phyloP scores from a whole-genome alignment of 352 stramenopile species.

The Aphanomyces invadans region DNA sequence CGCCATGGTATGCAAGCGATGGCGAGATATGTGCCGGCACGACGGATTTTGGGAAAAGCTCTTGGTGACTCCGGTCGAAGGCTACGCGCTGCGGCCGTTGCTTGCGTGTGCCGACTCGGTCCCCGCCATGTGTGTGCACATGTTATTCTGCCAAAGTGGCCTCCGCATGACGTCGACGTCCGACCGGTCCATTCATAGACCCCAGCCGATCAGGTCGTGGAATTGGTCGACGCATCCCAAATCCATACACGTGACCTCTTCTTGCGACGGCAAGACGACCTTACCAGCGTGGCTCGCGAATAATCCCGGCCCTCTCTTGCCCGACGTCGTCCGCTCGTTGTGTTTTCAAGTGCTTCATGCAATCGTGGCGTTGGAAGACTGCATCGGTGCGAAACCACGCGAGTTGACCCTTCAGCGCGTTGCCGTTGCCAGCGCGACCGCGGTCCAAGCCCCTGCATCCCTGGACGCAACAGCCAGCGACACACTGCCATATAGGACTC shows the following conservation, averaged over 20 bases:
- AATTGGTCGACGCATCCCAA: too few species aligned
- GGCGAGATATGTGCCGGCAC: slow-evolving; percentile 42
- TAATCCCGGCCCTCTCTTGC: background rate
- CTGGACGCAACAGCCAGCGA: background rate
- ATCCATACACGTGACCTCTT: background rate
- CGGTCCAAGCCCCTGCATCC: slow-evolving; percentile 1
- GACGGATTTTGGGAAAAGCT: slow-evolving; percentile 62
- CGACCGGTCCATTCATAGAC: background rate
- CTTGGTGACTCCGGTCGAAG: slow-evolving; percentile 47
- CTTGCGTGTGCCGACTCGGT: slow-evolving; percentile 38
- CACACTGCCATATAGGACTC: slow-evolving; percentile 14
- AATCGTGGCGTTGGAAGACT: slow-evolving; percentile 47
- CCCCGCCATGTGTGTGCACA: slow-evolving; percentile 66
- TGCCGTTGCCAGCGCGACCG: slow-evolving; percentile 31
- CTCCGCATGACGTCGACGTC: slow-evolving; percentile 34
- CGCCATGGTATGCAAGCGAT: slow-evolving; percentile 47
- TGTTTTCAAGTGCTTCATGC: slow-evolving; percentile 54
- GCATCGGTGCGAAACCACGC: slow-evolving; percentile 33
- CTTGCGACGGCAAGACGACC: background rate
- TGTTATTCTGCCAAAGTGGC: slow-evolving; percentile 43
- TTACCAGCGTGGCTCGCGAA: background rate
- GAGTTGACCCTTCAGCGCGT: slow-evolving; percentile 53
- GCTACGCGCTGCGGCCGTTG: slow-evolving; percentile 52
- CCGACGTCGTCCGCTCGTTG: slow-evolving; percentile 39
- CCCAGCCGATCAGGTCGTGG: too few species aligned